phyloP scores from a whole-genome alignment of 2,329 filamentous ascomycete species.

The Tetracladium maxilliforme region DNA sequence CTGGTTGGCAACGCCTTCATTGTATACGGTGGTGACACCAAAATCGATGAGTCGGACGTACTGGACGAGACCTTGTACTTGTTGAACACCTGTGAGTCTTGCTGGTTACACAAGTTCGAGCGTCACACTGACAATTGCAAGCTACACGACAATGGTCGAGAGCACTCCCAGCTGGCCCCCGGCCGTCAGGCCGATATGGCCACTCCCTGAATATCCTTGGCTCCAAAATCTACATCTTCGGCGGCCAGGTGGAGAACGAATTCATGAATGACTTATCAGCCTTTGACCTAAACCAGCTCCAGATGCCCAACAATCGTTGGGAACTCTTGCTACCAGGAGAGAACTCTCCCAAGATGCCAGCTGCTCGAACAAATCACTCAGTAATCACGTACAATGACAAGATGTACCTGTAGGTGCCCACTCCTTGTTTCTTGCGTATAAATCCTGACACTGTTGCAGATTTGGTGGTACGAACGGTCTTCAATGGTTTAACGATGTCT shows the following conservation, averaged over 20 bases:
- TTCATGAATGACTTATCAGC: slow-evolving; percentile 97
- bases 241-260: slow-evolving; percentile 89
- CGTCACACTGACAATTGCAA: slow-evolving; percentile 20
- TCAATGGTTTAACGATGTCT: slow-evolving; percentile 98
- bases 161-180: slow-evolving; percentile 71
- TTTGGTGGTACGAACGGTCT: slow-evolving; percentile 95
- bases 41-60: slow-evolving; percentile 82
- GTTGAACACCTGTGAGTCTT: slow-evolving; percentile 80
- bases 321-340: slow-evolving; percentile 66
- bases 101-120: background rate
- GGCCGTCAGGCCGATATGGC: slow-evolving; percentile 84
- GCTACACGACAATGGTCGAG: slow-evolving; percentile 97
- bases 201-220: slow-evolving; percentile 93
- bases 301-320: slow-evolving; percentile 85
- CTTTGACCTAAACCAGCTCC: slow-evolving; percentile 89
- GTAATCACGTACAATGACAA: slow-evolving; percentile 86
- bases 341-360: slow-evolving; percentile 54
- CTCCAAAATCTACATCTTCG: slow-evolving; percentile 95
- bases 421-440: background rate
- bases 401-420: slow-evolving; percentile 64
- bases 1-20: slow-evolving; percentile 98
- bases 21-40: slow-evolving; percentile 96
- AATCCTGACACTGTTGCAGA: slow-evolving; percentile 27
- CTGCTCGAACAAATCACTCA: slow-evolving; percentile 87
- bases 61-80: slow-evolving; percentile 93